These are phyloP conservation scores for Spathaspora passalidarum DNA, from an alignment of 805 yeast genomes.

Conservation along the genomic window DNA sequence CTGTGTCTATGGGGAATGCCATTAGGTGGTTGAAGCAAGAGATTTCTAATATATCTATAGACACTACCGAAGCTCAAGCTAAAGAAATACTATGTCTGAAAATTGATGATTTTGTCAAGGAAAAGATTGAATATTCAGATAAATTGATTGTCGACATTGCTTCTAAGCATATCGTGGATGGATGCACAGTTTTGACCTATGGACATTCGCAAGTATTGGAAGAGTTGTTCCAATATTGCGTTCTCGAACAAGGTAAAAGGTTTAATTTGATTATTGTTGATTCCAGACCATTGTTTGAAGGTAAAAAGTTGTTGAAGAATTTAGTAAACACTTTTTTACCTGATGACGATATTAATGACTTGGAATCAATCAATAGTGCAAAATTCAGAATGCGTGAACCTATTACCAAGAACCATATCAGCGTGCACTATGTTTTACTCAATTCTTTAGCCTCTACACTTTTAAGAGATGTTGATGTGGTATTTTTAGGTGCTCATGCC, in stretches of 20 bases:
- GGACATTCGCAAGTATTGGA: conserved; percentile 85
- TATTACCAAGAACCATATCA: conserved; percentile 53
- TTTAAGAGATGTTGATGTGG: conserved; percentile 83
- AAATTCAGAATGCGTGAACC: conserved; percentile 13
- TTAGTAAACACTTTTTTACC: conserved; percentile 45
- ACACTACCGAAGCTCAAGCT: conserved; percentile 63
- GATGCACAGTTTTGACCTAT: conserved; percentile 78
- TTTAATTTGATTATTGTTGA: conserved; percentile 87
- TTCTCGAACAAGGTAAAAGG: conserved; percentile 52
- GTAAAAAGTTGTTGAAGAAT: conserved; percentile 68
- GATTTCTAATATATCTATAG: conserved; percentile 78
- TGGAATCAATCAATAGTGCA: conserved; percentile 16
- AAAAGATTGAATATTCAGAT: conserved; percentile 81
- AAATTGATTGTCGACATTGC: conserved; percentile 80
- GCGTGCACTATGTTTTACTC: conserved; percentile 74
- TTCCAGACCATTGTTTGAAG: conserved; percentile 92
- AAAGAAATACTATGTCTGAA: conserved; percentile 58
- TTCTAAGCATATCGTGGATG: conserved; percentile 68
- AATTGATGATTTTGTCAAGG: conserved; percentile 79
- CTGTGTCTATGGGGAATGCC: conserved; percentile 96
- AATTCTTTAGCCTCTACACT: conserved; percentile 73
- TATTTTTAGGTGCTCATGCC: conserved; percentile 94
- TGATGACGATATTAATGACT: conserved; percentile 13
- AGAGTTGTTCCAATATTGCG: conserved; percentile 68
- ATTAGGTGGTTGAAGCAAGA: conserved; percentile 96